Evolutionary conservation across 78 protist genomes (phyloP), one percentile per base, ranked within the genome.

Genomic region (Dictyostelium citrinum): DNA sequence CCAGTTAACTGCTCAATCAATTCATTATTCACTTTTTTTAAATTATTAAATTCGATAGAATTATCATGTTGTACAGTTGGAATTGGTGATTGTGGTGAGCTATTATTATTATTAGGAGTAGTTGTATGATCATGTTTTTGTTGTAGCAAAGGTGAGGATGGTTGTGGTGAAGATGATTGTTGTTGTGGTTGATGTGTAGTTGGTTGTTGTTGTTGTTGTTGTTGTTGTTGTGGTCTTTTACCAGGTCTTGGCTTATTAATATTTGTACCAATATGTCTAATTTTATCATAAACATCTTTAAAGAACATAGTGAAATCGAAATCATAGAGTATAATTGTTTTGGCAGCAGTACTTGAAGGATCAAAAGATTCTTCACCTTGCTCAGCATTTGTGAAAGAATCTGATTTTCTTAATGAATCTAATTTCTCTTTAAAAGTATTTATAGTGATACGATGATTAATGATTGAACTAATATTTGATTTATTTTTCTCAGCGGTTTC

Each of bases 251-350:
- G 85, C 49, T 88, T 88, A 78, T 76, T 76, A 20, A 68, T n/a
- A 41, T 51, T 82, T 11, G 81, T 71, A 49, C 90, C 90, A 49
- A 83, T 72, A 41, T 78, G 83, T 61, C 80, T 77, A 45, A 90
- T 81, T 61, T 81, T 91, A 76, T 83, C 95, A 70, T 39, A 83
- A n/a, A 55, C 68, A 22, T 83, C 95, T 11, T 91, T 91, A 51
- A 58, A 91, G n/a, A 91, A 91, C 45, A 91, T 9, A 10, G 95
- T 83, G 74, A 51, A 91, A 37, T 91, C 95, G 20, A 84, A 91
- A 31, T 91, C 95, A 68, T 70, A 91, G 4, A 31, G 76, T 5
- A 84, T 20, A 10, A 72, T 51, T 43, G 51, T 29, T 46, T 83
- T 51, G 29, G 64, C 43, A 27, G 51, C 46, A 83, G 45, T 46